Evolutionary conservation across 768 basidiomycete genomes (phyloP).

Genomic region (Psilocybe sp.): DNA sequence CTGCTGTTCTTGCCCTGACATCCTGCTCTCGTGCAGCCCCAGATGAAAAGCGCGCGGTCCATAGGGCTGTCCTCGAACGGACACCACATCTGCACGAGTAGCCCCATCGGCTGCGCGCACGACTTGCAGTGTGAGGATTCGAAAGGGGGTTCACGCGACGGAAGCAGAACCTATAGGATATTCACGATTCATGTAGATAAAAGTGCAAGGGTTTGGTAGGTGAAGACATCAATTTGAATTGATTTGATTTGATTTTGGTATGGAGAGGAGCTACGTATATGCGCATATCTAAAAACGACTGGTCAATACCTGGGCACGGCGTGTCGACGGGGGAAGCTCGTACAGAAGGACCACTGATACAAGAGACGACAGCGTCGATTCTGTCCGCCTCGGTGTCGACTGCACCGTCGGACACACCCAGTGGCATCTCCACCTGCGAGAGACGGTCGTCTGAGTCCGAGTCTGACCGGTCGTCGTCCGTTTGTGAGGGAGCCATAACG

Average conservation of each 20-base stretch:
- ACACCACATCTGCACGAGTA: too few relatives aligned
- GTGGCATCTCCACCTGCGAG: constrained; percentile 56
- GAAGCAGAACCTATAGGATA: constrained; percentile 65
- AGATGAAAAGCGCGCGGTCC: constrained; percentile 82
- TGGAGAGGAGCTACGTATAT: too few relatives aligned
- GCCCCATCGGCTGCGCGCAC: constrained; percentile 73
- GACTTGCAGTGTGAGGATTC: constrained; percentile 67
- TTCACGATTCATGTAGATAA: not conserved
- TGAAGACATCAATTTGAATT: too few relatives aligned
- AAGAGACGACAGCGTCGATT: constrained; percentile 78
- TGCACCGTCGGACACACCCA: constrained; percentile 79
- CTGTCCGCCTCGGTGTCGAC: constrained; percentile 58
- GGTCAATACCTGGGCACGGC: constrained; percentile 45
- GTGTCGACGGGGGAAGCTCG: constrained; percentile 54
- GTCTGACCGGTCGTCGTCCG: constrained; percentile 74
- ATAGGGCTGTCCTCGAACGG: constrained; percentile 82
- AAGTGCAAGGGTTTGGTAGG: too few relatives aligned
- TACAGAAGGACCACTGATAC: constrained; percentile 90
- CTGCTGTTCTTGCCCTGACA: constrained; percentile 79
- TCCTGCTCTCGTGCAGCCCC: constrained; percentile 67
- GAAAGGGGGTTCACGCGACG: constrained; percentile 57
- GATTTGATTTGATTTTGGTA: too few relatives aligned
- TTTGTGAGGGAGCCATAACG: constrained; percentile 35
- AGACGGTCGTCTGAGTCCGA: constrained; percentile 57
- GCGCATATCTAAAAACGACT: constrained; percentile 31